Evolutionary conservation across 2,329 filamentous ascomycete species (phyloP).

Genomic region (Fusarium fracticaudum): DNA sequence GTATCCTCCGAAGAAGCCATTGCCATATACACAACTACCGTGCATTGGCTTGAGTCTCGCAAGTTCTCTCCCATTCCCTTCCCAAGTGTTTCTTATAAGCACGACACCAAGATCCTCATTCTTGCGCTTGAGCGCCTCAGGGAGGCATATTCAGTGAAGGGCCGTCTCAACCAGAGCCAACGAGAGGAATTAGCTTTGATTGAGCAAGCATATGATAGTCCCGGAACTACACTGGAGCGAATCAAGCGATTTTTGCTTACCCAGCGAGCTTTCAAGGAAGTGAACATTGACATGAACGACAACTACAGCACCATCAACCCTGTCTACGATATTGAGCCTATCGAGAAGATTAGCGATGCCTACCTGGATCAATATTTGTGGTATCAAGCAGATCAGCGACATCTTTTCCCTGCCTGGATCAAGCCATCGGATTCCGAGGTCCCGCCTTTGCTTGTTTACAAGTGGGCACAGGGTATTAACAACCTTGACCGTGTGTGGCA

Average conservation of each 20-base stretch:
- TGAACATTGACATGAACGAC: constrained; percentile 99
- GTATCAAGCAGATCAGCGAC: constrained; percentile 98
- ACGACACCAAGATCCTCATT: constrained; percentile 98
- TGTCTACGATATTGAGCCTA: constrained; percentile 98
- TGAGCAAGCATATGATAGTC: constrained; percentile 97
- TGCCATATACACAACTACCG: constrained; percentile 97
- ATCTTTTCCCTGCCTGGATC: constrained; percentile 98
- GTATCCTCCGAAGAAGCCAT: constrained; percentile 98
- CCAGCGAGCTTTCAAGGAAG: constrained; percentile 98
- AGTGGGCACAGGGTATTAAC: constrained; percentile 99
- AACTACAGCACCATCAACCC: constrained; percentile 99
- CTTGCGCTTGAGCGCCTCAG: constrained; percentile 90
- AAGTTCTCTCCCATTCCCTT: constrained; percentile 99
- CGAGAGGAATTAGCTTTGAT: constrained; percentile 96
- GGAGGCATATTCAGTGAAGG: constrained; percentile 98
- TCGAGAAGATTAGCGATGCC: constrained; percentile 99
- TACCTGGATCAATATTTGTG: constrained; percentile 98
- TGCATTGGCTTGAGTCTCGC: constrained; percentile 97
- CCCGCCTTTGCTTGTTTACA: constrained; percentile 92
- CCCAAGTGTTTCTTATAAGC: constrained; percentile 98
- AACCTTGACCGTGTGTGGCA: constrained; percentile 97
- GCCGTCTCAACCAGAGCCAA: constrained; percentile 94
- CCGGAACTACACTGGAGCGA: constrained; percentile 91
- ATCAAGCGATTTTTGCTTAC: constrained; percentile 98
- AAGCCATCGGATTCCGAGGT: constrained; percentile 99